Conservation (phyloP, 2,329 filamentous ascomycete species). For the Nemania sp. region DNA sequence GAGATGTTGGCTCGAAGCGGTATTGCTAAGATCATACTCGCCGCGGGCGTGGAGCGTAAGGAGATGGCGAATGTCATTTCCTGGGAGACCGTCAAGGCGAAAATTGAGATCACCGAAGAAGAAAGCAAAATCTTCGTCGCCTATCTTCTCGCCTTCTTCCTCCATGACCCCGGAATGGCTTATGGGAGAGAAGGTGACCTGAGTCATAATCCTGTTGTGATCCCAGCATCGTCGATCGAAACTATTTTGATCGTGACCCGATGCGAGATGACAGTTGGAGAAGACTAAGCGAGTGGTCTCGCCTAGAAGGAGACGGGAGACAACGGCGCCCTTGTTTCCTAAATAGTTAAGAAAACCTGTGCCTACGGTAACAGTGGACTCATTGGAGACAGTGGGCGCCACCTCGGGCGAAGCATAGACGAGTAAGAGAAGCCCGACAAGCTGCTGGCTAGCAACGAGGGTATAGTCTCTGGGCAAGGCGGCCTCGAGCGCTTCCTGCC, state of each 20-base stretch:
- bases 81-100: constrained; percentile 82
- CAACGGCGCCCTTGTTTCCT: constrained; percentile 93
- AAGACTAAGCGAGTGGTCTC: constrained; percentile 90
- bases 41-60: constrained; percentile 81
- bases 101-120: constrained; percentile 98
- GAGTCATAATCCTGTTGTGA: constrained; percentile 72
- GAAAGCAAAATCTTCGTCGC: constrained; percentile 90
- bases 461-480: constrained; percentile 77
- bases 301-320: constrained; percentile 79
- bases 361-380: constrained; percentile 81
- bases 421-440: constrained; percentile 81
- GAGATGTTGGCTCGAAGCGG: constrained; percentile 42
- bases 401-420: constrained; percentile 83
- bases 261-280: constrained; percentile 88
- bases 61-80: constrained; percentile 84
- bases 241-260: constrained; percentile 75
- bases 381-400: constrained; percentile 72
- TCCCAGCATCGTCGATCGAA: constrained; percentile 91
- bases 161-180: constrained; percentile 65
- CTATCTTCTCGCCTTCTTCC: constrained; percentile 71
- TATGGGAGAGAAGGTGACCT: constrained; percentile 79
- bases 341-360: constrained; percentile 91
- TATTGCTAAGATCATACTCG: constrained; percentile 66
- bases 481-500: constrained; percentile 75
- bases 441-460: constrained; percentile 77